Base-by-base conservation (phyloP, 352 stramenopile genomes). In the Ochromonadaceae sp. region DNA sequence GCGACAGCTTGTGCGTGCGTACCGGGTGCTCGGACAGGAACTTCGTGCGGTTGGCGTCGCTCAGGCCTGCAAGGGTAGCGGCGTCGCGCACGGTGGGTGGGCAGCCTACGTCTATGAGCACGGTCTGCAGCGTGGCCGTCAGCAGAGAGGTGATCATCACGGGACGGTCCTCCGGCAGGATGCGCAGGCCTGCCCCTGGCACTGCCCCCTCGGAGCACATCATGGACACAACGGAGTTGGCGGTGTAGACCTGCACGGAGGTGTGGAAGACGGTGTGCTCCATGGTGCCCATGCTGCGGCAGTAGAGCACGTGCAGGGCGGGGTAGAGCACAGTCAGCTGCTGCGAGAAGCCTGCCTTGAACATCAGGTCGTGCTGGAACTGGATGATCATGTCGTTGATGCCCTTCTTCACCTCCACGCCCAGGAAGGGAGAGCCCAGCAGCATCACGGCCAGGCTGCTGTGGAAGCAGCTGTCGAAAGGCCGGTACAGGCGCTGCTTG, bases 371-470 rank as follows among this genome's bases (percentile, higher is more conserved):
- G 9, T 86, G 86, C 57, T 97, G 80, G 0, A 97, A 73, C 59
- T 85, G 90, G 34, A 97, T 73, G 69, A 96, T 96, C 35, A 98
- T 71, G 50, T 92, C 75, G 67, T 96, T 93, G 31, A 96, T 66
- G 48, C 82, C 78, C 7, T 82, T 73, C 20, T 92, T 76, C 38
- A 96, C 76, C 63, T 90, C 81, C 69, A 96, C 96, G 25, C 87
- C 85, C 46, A 94, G 86, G 71, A 95, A 96, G 34, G 90, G 87
- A 69, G 95, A 88, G 12, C 90, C 78, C 5, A 95, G 73, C 40
- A 98, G 82, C 70, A 96, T 78, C 14, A 96, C 66, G 25, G 84
- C 74, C 34, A 92, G 82, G 35, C 83, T 9, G 80, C 66, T 86
- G 79, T 57, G 25, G 25, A 9, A n/a, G 49, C 25, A 36, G 22